A percentile compares a stretch with the other conserved stretches of the same genome.
Evolutionary conservation across 2,329 filamentous ascomycete genomes (phyloP).

Genomic region (Amylocarpus encephaloides): DNA sequence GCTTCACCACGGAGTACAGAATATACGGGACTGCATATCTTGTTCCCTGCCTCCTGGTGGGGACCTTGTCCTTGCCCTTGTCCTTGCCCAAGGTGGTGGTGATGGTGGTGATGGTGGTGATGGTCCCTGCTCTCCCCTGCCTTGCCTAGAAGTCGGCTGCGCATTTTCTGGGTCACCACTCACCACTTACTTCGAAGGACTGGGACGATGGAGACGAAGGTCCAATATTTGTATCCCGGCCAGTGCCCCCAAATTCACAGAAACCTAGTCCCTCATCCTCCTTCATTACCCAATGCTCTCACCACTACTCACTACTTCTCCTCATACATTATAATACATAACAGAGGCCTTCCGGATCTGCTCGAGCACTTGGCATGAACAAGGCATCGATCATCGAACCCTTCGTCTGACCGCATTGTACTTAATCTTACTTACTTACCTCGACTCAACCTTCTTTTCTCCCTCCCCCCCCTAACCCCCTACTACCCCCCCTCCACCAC

Average conservation of each 20-base stretch:
- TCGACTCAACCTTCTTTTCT: constrained; percentile 10
- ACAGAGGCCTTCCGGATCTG: constrained; percentile 6
- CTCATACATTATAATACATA: constrained; percentile 13
- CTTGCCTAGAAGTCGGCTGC: constrained; percentile 6
- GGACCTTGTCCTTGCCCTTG: no score
- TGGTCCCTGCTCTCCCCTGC: constrained; percentile 1
- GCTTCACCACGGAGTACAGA: no score
- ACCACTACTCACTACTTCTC: neutral
- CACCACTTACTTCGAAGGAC: neutral
- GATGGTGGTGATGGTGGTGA: neutral
- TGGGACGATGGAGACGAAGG: neutral
- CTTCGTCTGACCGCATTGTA: constrained; percentile 24
- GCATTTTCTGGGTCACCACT: constrained; percentile 2
- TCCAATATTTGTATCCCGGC: constrained; percentile 17
- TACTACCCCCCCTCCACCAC: no score
- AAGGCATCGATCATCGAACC: constrained; percentile 19
- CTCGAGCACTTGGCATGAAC: constrained; percentile 10
- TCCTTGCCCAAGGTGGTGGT: neutral
- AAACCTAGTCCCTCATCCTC: constrained; percentile 2
- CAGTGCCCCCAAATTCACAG: constrained; percentile 12
- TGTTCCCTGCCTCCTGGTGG: neutral
- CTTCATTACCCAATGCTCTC: constrained; percentile 1
- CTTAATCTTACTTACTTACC: constrained; percentile 23
- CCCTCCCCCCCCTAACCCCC: no score
- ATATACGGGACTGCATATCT: no score